Evolutionary conservation across 192 early-diverging fungal species (phyloP).

Genomic region (Phlyctochytrium arcticum): DNA sequence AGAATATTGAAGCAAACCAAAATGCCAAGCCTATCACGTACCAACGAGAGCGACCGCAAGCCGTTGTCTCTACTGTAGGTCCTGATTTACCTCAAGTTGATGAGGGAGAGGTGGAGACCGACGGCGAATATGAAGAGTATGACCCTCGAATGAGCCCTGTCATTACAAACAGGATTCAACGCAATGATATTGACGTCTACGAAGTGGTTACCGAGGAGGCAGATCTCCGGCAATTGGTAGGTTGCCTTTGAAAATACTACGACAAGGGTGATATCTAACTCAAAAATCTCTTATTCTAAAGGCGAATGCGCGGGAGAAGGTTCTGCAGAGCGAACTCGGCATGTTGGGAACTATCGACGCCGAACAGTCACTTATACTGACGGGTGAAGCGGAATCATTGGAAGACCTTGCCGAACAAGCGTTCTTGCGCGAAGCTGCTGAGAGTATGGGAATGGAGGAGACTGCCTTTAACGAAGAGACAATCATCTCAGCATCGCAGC

Average conservation of each 20-base stretch:
- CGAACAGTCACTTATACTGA: conserved; percentile 5
- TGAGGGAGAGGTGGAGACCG: conserved; percentile 46
- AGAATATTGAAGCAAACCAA: conserved; percentile 49
- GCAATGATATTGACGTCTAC: conserved; percentile 54
- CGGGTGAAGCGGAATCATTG: neutral
- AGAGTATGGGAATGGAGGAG: conserved; percentile 75
- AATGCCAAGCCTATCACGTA: conserved; percentile 17
- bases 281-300: too few species aligned
- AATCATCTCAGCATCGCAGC: conserved; percentile 55
- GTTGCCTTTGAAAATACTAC: too few species aligned
- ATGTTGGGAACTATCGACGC: conserved; percentile 15
- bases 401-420: conserved; percentile 20
- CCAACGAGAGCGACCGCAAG: conserved; percentile 23
- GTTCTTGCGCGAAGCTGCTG: conserved; percentile 61
- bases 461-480: conserved; percentile 62
- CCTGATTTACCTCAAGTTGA: conserved; percentile 46
- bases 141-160: conserved; percentile 62
- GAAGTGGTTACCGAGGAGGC: conserved; percentile 55
- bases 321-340: conserved; percentile 10
- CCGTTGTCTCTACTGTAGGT: conserved; percentile 32
- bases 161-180: conserved; percentile 39
- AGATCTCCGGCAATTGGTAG: conserved; percentile 60
- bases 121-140: conserved; percentile 50
- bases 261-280: neutral
- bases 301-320: neutral